These are phyloP conservation scores for Cladosporium halotolerans DNA, from an alignment of 2,329 filamentous ascomycete species.

Conservation along the genomic window DNA sequence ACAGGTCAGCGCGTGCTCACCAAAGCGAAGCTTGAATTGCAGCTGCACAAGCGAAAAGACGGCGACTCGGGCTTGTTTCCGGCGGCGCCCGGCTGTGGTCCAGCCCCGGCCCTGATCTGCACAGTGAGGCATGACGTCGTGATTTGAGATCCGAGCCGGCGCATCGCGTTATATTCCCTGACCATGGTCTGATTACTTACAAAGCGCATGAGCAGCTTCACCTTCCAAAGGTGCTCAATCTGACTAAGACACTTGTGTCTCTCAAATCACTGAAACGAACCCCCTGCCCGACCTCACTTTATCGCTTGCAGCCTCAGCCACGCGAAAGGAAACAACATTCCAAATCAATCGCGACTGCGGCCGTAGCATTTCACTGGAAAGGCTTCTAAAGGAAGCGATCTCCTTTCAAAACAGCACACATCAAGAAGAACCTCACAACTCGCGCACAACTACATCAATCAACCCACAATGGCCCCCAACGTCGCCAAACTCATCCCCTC, in stretches of 20 bases:
- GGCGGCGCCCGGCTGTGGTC: no score
- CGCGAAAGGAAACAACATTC: background rate
- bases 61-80: no score
- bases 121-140: background rate
- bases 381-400: no score
- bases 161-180: background rate
- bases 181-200: constrained; percentile 3
- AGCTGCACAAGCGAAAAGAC: no score
- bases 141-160: background rate
- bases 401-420: background rate
- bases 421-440: background rate
- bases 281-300: background rate
- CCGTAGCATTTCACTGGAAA: background rate
- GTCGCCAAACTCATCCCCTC: constrained; percentile 36
- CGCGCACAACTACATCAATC: background rate
- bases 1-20: no score
- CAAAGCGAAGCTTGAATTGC: no score
- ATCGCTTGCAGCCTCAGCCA: no score
- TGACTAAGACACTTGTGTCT: background rate
- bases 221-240: background rate
- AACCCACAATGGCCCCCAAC: constrained; percentile 25
- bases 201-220: background rate
- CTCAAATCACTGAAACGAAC: background rate
- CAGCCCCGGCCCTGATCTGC: no score
- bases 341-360: constrained; percentile 3